phyloP scores from a whole-genome alignment of 352 stramenopile genomes.

The Phytophthora pistaciae region DNA sequence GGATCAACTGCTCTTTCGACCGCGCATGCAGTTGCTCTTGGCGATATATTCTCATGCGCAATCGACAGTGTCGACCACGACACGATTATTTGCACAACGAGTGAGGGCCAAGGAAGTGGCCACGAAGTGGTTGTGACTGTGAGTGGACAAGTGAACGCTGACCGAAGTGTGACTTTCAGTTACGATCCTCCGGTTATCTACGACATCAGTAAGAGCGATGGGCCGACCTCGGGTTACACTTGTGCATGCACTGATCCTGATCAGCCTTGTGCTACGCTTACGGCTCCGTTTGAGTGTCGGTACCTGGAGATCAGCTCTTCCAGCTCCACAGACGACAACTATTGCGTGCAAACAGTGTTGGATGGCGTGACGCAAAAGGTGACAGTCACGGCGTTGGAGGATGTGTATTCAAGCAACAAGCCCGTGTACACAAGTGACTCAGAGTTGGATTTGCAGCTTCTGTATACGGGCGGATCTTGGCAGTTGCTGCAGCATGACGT shows the following conservation, averaged over 20 bases:
- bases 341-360: constrained; percentile 45
- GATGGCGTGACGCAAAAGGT: constrained; percentile 26
- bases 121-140: constrained; percentile 50
- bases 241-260: constrained; percentile 53
- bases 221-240: constrained; percentile 62
- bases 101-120: constrained; percentile 50
- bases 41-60: constrained; percentile 39
- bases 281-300: constrained; percentile 49
- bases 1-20: constrained; percentile 49
- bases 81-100: constrained; percentile 43
- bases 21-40: constrained; percentile 41
- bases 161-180: constrained; percentile 39
- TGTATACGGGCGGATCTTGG: constrained; percentile 51
- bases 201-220: constrained; percentile 46
- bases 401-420: constrained; percentile 52
- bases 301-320: constrained; percentile 36
- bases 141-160: constrained; percentile 41
- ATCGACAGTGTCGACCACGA: constrained; percentile 47
- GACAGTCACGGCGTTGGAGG: constrained; percentile 38
- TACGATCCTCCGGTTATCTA: constrained; percentile 55
- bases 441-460: constrained; percentile 31
- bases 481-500: constrained; percentile 30
- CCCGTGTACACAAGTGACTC: constrained; percentile 41
- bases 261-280: constrained; percentile 48
- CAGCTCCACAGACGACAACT: constrained; percentile 23